Base-by-base conservation (phyloP, 202 grass and related monocot genomes). In the Saccharum hybrid region DNA sequence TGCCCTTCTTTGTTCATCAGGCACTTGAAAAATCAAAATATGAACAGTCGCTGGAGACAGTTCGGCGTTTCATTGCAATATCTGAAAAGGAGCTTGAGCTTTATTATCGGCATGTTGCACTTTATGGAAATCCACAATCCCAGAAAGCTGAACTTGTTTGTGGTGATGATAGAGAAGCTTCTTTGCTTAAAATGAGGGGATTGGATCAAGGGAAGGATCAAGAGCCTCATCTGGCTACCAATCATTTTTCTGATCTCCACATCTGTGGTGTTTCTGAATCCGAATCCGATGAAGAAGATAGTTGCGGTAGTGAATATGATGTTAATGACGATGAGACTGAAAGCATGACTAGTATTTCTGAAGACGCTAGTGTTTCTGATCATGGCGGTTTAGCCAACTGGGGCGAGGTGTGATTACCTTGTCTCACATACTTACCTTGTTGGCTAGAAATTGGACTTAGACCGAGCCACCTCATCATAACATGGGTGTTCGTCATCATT, bases 21-120 rank as follows among this genome's bases (percentile, higher is more conserved):
- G 96, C 93, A 84, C 93, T 98, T 88, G 96, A 96, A 91, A 96
- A 98, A 86, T 98, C 96, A 68, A 98, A 98, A 82, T 96, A 98
- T 40, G 89, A 96, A 63, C 92, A 98, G 14, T 94, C 91, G 2
- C 78, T 98, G 59, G 92, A 95, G 81, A 92, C 89, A 71, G 96
- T 98, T 76, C 33, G 81, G 81, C 68, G 68, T 49, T 98, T 92
- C 70, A 98, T 96, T 77, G 87, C 85, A 77, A 46, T 90, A 66
- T 91, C 93, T 49, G 89, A 96, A 74, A 98, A 94, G 72, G 93
- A 98, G 30, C 89, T 96, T 5, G 91, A 96, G 76, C 86, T 98
- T 68, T 98, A 94, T 81, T 86, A 94, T 76, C 83, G 63, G 79
- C 91, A 92, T 88, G 66, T 93, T 59, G 87, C 93, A 41, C 89